phyloP scores from a whole-genome alignment of 2,329 filamentous ascomycete species.

The Massarina eburnea region DNA sequence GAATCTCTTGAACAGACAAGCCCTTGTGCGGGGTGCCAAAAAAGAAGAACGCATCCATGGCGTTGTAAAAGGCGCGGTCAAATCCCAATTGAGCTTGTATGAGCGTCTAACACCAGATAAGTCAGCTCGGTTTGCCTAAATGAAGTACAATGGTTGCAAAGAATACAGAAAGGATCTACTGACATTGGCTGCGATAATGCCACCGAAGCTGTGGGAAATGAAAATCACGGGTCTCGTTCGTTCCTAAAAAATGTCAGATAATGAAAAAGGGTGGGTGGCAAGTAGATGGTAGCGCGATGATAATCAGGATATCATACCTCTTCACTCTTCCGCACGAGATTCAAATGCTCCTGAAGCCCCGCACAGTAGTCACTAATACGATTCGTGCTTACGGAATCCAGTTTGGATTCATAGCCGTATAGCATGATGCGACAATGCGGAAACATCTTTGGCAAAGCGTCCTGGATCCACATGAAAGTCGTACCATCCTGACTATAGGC shows the following conservation, averaged over 20 bases:
- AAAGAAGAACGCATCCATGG: constrained; percentile 15
- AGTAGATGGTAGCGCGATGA: no score
- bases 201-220: constrained; percentile 27
- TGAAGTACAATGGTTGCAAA: no score
- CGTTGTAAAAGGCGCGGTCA: constrained; percentile 9
- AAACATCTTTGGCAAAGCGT: constrained; percentile 12
- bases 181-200: constrained; percentile 30
- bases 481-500: constrained; percentile 4
- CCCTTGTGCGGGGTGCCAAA: constrained; percentile 15
- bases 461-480: constrained; percentile 6
- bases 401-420: constrained; percentile 41
- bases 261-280: no score
- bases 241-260: no score
- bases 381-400: constrained; percentile 24
- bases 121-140: no score
- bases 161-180: no score
- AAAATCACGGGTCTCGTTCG: constrained; percentile 17
- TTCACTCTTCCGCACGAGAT: constrained; percentile 9
- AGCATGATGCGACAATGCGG: constrained; percentile 20
- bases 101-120: constrained; percentile 7
- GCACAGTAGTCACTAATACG: constrained; percentile 20
- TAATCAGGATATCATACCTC: constrained; percentile 13
- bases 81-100: constrained; percentile 4
- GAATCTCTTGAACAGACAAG: constrained; percentile 9
- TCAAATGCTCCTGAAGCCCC: constrained; percentile 11